Conservation (phyloP, 1,284 basidiomycete genomes). For the Kalmanozyma brasiliensis region DNA sequence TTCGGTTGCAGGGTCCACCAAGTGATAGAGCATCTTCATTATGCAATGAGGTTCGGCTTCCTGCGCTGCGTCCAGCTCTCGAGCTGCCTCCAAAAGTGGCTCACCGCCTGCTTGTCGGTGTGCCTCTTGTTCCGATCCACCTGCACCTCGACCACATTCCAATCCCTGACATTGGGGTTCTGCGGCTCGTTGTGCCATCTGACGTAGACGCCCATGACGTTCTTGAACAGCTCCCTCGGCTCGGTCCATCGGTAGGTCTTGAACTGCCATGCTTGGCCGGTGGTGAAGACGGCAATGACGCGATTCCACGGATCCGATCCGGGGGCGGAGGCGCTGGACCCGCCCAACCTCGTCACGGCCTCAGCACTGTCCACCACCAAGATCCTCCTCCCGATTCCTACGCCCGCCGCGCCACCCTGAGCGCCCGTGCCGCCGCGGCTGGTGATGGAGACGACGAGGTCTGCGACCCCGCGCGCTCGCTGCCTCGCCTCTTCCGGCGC, state of each 20-base stretch:
- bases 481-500: slow-evolving; percentile 57
- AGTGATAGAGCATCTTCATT: neutral
- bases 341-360: slow-evolving; percentile 87
- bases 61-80: slow-evolving; percentile 79
- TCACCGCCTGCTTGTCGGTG: slow-evolving; percentile 93
- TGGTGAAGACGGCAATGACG: slow-evolving; percentile 96
- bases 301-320: slow-evolving; percentile 74
- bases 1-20: neutral
- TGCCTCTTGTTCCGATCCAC: slow-evolving; percentile 73
- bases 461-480: slow-evolving; percentile 56
- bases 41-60: slow-evolving; percentile 52
- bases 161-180: slow-evolving; percentile 87
- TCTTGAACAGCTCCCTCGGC: slow-evolving; percentile 87
- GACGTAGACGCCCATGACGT: slow-evolving; percentile 76
- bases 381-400: slow-evolving; percentile 71
- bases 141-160: slow-evolving; percentile 95
- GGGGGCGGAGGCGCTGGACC: slow-evolving; percentile 25
- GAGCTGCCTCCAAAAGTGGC: slow-evolving; percentile 91
- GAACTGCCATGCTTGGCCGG: slow-evolving; percentile 98
- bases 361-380: slow-evolving; percentile 92
- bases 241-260: slow-evolving; percentile 94
- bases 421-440: slow-evolving; percentile 36
- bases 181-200: slow-evolving; percentile 90
- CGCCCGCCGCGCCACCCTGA: slow-evolving; percentile 17
- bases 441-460: slow-evolving; percentile 59